phyloP scores from a whole-genome alignment of 768 basidiomycete genomes.

The Naganishia vishniacii region DNA sequence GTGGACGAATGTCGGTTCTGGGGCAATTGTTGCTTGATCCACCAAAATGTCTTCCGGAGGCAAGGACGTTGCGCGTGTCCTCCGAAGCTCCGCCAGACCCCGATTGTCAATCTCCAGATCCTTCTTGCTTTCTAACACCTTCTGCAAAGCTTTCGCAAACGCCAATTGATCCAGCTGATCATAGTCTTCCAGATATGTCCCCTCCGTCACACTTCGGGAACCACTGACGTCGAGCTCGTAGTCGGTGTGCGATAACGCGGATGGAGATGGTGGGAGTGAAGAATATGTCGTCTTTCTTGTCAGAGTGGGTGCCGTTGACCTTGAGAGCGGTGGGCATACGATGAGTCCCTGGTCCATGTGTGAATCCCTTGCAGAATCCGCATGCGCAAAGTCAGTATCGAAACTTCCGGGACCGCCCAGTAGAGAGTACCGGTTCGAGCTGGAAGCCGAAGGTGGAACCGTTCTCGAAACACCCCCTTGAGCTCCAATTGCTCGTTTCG shows the following conservation, averaged over 20 bases:
- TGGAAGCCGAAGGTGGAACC: neutral
- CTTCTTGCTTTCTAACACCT: slow-evolving; percentile 6
- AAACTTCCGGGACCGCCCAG: neutral
- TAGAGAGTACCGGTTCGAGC: slow-evolving; percentile 1
- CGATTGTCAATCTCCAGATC: neutral
- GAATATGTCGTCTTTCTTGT: slow-evolving; percentile 24
- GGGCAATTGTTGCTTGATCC: neutral
- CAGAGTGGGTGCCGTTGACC: slow-evolving; percentile 1
- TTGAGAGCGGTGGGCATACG: neutral
- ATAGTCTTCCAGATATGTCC: slow-evolving; percentile 1
- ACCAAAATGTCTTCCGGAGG: neutral
- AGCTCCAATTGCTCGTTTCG: neutral
- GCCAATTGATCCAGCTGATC: slow-evolving; percentile 13
- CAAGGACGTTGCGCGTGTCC: neutral
- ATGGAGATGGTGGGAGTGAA: slow-evolving; percentile 23
- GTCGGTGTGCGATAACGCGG: neutral
- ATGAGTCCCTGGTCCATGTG: neutral
- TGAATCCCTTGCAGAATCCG: neutral
- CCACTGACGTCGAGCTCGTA: neutral
- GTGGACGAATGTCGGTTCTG: neutral
- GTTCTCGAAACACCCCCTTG: too few relatives aligned
- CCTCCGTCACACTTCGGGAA: neutral
- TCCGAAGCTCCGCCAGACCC: neutral
- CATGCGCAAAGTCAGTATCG: neutral
- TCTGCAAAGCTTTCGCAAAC: slow-evolving; percentile 16